Evolutionary conservation across 768 basidiomycete genomes (phyloP), one percentile per base, ranked within the genome.

Genomic region (Auricularia auricula-judae): DNA sequence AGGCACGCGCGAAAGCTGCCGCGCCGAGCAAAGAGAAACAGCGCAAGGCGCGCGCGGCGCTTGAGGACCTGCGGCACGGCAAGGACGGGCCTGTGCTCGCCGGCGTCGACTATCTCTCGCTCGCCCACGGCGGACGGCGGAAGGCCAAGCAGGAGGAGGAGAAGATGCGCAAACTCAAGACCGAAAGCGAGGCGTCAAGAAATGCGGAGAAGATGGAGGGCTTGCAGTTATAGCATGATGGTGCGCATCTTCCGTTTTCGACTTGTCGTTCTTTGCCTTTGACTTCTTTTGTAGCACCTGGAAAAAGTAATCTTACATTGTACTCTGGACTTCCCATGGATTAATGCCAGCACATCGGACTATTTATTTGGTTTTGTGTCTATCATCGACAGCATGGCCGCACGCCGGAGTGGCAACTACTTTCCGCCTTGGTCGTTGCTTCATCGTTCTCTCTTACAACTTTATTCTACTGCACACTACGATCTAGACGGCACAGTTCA

Each of bases 31-130:
- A 64, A 23, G 63, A 36, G 12, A 43, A 35, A 1, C 56, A 59
- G 56, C 56, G 56, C 34, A 59, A 59, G 56, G 56, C 56, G 10
- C 56, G 56, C 23, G 56, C 56, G 7, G 56, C 56, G 29, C 56
- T 59, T 4, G 56, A 36, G 18, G 36, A 23, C n/a, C 29, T n/a
- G 18, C 39, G 60, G 36, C 36, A 34, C 4, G 47, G 63, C 33
- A 69, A 63, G 59, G 79, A 74, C 14, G 78, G 74, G 0, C 80
- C 72, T 62, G 80, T 91, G 2, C 76, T 91, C 43, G 88, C 87
- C 21, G 88, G 82, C 21, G 89, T 86, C 36, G 90, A 92, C 73
- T 92, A 91, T 70, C 84, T 92, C 58, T 78, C 82, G 11, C 72
- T 91, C 67, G 75, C 89, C 78, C 78, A 85, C 79, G 88, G 89